phyloP scores from a whole-genome alignment of 2,329 filamentous ascomycete genomes.

The Aspergillus viridinutans region DNA sequence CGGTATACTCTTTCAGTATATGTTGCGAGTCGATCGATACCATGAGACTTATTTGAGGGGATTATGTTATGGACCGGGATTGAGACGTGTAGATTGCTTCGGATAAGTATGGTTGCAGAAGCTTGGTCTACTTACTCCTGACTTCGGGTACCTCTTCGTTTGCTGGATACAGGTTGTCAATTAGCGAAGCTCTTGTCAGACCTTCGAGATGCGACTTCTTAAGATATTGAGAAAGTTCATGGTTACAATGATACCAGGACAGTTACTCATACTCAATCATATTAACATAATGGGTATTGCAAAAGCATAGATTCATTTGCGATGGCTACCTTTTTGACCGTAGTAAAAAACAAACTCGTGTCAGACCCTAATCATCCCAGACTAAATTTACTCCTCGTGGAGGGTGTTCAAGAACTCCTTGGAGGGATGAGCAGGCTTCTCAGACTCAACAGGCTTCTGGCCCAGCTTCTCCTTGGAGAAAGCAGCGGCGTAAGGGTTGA shows the following conservation, averaged over 20 bases:
- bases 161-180: not conserved
- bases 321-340: constrained; percentile 20
- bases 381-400: constrained; percentile 46
- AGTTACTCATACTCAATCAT: constrained; percentile 4
- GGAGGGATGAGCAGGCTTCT: constrained; percentile 56
- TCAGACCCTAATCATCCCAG: constrained; percentile 12
- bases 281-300: constrained; percentile 19
- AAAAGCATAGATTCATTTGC: constrained; percentile 23
- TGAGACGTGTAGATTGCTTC: not conserved
- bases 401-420: constrained; percentile 52
- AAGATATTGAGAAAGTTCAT: not conserved
- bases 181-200: not conserved
- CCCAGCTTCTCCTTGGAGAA: constrained; percentile 85
- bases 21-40: not conserved
- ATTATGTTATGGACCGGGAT: not conserved
- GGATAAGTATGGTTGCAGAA: not conserved
- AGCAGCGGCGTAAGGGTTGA: constrained; percentile 94
- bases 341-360: constrained; percentile 18
- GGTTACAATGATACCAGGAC: not conserved
- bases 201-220: not conserved
- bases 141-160: not conserved
- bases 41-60: too few relatives aligned
- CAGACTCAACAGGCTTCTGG: constrained; percentile 59
- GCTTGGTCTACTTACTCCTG: not conserved
- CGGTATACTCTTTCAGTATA: not conserved